These are phyloP conservation scores for Ogataea populi-albae DNA, from an alignment of 805 yeast species.

Conservation along the genomic window DNA sequence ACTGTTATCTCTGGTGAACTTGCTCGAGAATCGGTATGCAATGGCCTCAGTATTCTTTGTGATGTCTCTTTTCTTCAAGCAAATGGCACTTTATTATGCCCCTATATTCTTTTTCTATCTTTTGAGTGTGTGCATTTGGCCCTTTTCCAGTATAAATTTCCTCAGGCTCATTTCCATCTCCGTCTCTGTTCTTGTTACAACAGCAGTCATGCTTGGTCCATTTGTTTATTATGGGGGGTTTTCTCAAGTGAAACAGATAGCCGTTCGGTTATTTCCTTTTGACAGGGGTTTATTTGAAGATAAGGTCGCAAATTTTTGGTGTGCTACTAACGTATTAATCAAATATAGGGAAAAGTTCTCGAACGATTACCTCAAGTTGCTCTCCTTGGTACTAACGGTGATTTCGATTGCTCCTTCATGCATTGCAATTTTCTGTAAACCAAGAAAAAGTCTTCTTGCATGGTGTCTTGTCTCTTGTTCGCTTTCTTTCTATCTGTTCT, in stretches of 20 bases:
- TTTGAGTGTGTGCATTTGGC: slow-evolving; percentile 48
- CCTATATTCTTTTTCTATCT: slow-evolving; percentile 84
- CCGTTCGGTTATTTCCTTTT: slow-evolving; percentile 82
- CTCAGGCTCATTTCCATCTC: slow-evolving; percentile 61
- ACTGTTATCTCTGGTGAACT: slow-evolving; percentile 60
- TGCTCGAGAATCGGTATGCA: slow-evolving; percentile 60
- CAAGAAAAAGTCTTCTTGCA: slow-evolving; percentile 48
- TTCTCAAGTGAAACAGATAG: slow-evolving; percentile 52
- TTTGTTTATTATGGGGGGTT: slow-evolving; percentile 48
- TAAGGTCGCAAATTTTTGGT: slow-evolving; percentile 97
- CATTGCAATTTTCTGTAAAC: slow-evolving; percentile 46
- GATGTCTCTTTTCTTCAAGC: slow-evolving; percentile 79
- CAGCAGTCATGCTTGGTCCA: slow-evolving; percentile 55
- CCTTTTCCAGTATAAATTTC: slow-evolving; percentile 41
- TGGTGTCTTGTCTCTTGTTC: slow-evolving; percentile 84
- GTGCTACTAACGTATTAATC: slow-evolving; percentile 77
- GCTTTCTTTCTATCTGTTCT: slow-evolving; percentile 82
- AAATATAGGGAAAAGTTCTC: slow-evolving; percentile 62
- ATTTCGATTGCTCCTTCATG: slow-evolving; percentile 56
- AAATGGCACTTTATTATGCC: slow-evolving; percentile 91
- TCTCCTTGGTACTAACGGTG: slow-evolving; percentile 55
- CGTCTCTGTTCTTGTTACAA: slow-evolving; percentile 55
- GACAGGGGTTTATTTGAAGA: slow-evolving; percentile 94
- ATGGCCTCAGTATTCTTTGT: slow-evolving; percentile 77
- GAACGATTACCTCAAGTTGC: slow-evolving; percentile 53